Percentiles rank a stretch among this genome's conserved stretches.
phyloP scores from a whole-genome alignment of 106 monocot genomes.

The Dendrobium officinale region DNA sequence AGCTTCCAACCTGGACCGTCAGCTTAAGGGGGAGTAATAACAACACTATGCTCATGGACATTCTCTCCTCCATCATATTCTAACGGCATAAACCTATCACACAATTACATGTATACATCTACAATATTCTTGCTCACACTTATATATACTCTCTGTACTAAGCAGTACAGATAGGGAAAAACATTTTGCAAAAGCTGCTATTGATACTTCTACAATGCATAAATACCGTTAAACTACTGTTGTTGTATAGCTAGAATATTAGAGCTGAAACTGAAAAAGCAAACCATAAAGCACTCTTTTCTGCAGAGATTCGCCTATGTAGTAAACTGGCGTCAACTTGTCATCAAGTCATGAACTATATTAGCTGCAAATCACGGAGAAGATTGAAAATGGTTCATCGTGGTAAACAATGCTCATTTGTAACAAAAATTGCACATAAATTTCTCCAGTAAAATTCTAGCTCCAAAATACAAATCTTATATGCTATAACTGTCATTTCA shows the following conservation, averaged over 20 bases:
- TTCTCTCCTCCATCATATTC: too few relatives aligned
- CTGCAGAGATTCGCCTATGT: background rate
- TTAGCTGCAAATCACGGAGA: background rate
- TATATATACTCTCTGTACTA: too few relatives aligned
- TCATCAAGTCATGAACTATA: background rate
- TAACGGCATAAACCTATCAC: too few relatives aligned
- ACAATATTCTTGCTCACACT: too few relatives aligned
- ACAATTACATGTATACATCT: too few relatives aligned
- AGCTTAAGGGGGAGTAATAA: too few relatives aligned
- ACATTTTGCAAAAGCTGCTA: too few relatives aligned
- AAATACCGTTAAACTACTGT: background rate
- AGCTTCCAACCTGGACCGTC: too few relatives aligned
- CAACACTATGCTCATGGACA: too few relatives aligned
- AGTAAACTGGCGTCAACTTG: background rate
- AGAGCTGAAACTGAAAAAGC: background rate
- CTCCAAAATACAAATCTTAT: background rate
- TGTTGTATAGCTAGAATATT: background rate
- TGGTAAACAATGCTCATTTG: background rate
- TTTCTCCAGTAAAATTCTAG: background rate
- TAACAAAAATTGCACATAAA: background rate
- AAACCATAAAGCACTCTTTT: background rate
- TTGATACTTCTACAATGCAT: background rate
- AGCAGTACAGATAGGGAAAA: too few relatives aligned
- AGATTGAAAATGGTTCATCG: background rate
- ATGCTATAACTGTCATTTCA: constrained; percentile 12